Percentiles rank a stretch among this genome's conserved stretches.
Conservation (phyloP, 768 basidiomycete species). For the Chalciporus sphaerocephalus region DNA sequence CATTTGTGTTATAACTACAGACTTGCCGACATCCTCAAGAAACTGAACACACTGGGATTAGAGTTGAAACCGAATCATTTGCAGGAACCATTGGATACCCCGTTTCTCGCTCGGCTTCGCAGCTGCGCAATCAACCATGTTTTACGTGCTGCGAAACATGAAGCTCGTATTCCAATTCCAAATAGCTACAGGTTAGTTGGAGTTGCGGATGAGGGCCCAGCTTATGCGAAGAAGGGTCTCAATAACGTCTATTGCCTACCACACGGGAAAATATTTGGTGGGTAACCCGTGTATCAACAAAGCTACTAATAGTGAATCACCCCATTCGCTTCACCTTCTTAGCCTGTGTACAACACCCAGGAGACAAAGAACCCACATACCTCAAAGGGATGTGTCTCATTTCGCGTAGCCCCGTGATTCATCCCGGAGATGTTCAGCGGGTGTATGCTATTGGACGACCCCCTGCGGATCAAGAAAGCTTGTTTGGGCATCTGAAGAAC, state of each 20-base stretch:
- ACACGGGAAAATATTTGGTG: slow-evolving; percentile 66
- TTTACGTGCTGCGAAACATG: slow-evolving; percentile 69
- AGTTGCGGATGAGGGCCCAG: slow-evolving; percentile 77
- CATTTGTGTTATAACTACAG: slow-evolving; percentile 43
- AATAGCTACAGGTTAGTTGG: slow-evolving; percentile 70
- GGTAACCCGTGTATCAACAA: slow-evolving; percentile 9
- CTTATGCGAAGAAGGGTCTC: slow-evolving; percentile 47
- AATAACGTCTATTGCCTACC: slow-evolving; percentile 51
- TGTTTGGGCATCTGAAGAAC: slow-evolving; percentile 61
- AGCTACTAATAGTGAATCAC: no score
- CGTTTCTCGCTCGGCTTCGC: slow-evolving; percentile 57
- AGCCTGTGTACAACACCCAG: slow-evolving; percentile 60
- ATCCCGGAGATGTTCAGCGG: slow-evolving; percentile 75
- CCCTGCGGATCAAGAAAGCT: slow-evolving; percentile 48
- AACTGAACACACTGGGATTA: slow-evolving; percentile 45
- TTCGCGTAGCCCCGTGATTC: slow-evolving; percentile 68
- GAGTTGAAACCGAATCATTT: slow-evolving; percentile 39
- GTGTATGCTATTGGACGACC: slow-evolving; percentile 71
- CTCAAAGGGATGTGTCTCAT: slow-evolving; percentile 60
- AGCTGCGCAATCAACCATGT: slow-evolving; percentile 59
- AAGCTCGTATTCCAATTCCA: slow-evolving; percentile 69
- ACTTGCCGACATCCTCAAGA: slow-evolving; percentile 48
- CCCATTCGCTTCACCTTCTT: neutral
- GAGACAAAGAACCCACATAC: slow-evolving; percentile 47
- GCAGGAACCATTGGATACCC: slow-evolving; percentile 42